Evolutionary conservation across 2,329 filamentous ascomycete genomes (phyloP).

Genomic region (Aspergillus ruber): DNA sequence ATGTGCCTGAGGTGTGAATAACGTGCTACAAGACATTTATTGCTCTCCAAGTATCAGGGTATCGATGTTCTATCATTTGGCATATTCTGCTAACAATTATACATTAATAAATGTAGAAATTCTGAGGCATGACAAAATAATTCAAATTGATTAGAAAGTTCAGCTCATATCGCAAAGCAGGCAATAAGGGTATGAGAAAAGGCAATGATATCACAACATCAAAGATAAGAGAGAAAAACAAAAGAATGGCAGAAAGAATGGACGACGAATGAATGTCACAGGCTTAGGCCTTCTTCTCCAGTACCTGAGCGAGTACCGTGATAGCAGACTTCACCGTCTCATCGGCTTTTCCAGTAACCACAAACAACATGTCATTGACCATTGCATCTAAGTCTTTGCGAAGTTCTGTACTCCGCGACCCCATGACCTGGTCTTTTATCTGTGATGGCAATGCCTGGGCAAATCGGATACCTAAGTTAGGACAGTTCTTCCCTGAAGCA

Average conservation of each 20-base stretch:
- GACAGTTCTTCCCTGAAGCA: conserved; percentile 28
- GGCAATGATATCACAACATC: no score
- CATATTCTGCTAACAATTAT: no score
- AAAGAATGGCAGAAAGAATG: neutral
- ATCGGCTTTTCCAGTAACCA: conserved; percentile 30
- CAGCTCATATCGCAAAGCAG: neutral
- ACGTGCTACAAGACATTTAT: neutral
- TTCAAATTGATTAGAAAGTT: neutral
- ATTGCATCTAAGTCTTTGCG: conserved; percentile 26
- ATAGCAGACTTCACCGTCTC: conserved; percentile 32
- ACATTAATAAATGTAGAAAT: no score
- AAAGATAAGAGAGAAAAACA: neutral
- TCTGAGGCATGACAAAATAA: neutral
- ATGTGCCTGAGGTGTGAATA: neutral
- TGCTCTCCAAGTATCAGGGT: neutral
- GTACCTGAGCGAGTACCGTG: conserved; percentile 31
- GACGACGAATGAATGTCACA: conserved; percentile 1
- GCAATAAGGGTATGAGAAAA: conserved; percentile 1
- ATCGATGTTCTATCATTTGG: neutral
- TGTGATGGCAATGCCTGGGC: conserved; percentile 18
- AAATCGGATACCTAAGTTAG: conserved; percentile 27
- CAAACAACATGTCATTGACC: conserved; percentile 31
- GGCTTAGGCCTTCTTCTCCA: conserved; percentile 25
- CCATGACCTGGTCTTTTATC: conserved; percentile 24
- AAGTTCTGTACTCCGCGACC: conserved; percentile 25